phyloP scores from a whole-genome alignment of 345 rosid species.

The Arabidopsis arenosa region DNA sequence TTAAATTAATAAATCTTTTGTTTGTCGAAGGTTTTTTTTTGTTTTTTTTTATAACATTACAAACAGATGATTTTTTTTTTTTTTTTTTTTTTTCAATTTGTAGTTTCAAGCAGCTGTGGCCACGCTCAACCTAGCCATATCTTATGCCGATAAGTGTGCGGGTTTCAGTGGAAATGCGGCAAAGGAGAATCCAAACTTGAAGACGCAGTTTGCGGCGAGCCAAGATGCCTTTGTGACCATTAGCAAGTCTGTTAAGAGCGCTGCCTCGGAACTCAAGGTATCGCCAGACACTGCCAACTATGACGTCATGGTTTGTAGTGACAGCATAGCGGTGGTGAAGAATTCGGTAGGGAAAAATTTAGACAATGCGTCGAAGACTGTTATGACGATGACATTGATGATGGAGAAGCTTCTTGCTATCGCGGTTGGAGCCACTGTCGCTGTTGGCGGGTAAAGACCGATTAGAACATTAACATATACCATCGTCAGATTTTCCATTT shows the following conservation, averaged over 20 bases:
- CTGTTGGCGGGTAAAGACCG: constrained; percentile 26
- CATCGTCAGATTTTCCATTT: too few species aligned
- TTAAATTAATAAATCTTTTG: too few species aligned
- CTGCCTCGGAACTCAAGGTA: constrained; percentile 7
- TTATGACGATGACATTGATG: constrained; percentile 10
- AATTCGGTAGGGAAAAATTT: background rate
- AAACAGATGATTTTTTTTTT: too few species aligned
- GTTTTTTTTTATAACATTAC: background rate
- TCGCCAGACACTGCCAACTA: constrained; percentile 34
- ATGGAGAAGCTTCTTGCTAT: constrained; percentile 20
- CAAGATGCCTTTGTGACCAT: background rate
- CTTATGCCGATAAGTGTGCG: constrained; percentile 18
- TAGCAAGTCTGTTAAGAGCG: background rate
- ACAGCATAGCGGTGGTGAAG: background rate
- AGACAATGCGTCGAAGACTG: constrained; percentile 21
- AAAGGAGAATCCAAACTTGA: constrained; percentile 16
- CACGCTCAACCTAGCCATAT: background rate
- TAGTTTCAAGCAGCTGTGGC: constrained; percentile 25
- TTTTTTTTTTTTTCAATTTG: background rate
- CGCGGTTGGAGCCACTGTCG: constrained; percentile 29
- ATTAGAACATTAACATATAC: too few species aligned
- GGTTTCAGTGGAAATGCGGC: background rate
- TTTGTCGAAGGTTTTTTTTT: too few species aligned
- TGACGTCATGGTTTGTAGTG: constrained; percentile 27
- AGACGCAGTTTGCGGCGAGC: background rate